Evolutionary conservation across 805 yeast genomes (phyloP).

Genomic region (Candida maris): DNA sequence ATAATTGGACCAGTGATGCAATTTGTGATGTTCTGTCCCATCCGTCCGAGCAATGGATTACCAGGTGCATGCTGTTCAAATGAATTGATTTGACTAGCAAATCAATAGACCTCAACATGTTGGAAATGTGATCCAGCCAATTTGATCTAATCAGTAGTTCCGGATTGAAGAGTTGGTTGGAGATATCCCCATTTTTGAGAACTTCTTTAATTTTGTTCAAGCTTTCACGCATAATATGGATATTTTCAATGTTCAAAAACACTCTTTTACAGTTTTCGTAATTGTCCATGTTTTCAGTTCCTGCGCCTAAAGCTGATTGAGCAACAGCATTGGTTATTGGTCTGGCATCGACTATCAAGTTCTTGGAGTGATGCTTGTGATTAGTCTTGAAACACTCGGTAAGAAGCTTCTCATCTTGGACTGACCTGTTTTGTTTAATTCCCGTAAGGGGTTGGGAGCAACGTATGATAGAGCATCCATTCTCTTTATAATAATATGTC

Average conservation of each 20-base stretch:
- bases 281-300: conserved; percentile 88
- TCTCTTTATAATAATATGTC: conserved; percentile 67
- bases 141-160: conserved; percentile 59
- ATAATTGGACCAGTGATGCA: conserved; percentile 75
- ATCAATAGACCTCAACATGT: conserved; percentile 71
- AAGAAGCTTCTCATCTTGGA: conserved; percentile 86
- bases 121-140: conserved; percentile 74
- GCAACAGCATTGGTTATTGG: conserved; percentile 95
- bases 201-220: conserved; percentile 58
- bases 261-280: conserved; percentile 68
- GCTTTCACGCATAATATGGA: conserved; percentile 92
- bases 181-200: conserved; percentile 64
- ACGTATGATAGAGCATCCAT: conserved; percentile 76
- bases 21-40: conserved; percentile 97
- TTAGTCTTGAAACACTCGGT: conserved; percentile 70
- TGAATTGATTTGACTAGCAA: conserved; percentile 78
- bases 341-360: conserved; percentile 84
- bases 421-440: conserved; percentile 75
- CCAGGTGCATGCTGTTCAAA: conserved; percentile 73
- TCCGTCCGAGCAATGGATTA: conserved; percentile 96
- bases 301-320: conserved; percentile 97
- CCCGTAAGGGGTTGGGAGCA: conserved; percentile 95
- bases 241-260: conserved; percentile 88
- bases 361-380: conserved; percentile 29
- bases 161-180: conserved; percentile 44